These are phyloP conservation scores for Fomitopsis betulina DNA, from an alignment of 1,284 basidiomycete species.

Conservation along the genomic window DNA sequence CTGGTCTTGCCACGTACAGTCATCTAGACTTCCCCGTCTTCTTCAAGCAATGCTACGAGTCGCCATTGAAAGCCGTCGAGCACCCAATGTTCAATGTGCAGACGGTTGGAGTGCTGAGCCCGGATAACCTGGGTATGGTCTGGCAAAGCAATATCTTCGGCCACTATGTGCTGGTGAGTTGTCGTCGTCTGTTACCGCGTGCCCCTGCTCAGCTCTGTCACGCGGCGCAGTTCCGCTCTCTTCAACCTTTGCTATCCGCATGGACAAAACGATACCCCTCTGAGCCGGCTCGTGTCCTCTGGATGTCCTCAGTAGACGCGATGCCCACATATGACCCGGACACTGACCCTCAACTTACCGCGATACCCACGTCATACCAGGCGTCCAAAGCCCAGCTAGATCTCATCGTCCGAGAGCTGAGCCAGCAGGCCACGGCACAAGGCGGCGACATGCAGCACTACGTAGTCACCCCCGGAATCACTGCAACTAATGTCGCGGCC, in stretches of 20 bases:
- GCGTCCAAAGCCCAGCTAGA: conserved; percentile 81
- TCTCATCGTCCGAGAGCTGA: conserved; percentile 56
- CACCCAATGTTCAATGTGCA: conserved; percentile 63
- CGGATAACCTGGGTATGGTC: conserved; percentile 73
- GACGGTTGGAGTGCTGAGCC: conserved; percentile 52
- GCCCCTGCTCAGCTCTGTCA: neutral
- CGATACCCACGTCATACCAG: conserved; percentile 64
- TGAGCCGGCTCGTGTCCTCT: conserved; percentile 61
- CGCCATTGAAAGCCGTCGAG: conserved; percentile 48
- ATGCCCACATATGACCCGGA: conserved; percentile 50
- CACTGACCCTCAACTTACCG: conserved; percentile 78
- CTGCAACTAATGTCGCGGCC: conserved; percentile 47
- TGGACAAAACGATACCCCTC: conserved; percentile 20
- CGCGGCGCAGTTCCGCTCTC: conserved; percentile 47
- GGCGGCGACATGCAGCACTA: conserved; percentile 49
- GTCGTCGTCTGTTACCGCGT: neutral
- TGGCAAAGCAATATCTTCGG: conserved; percentile 89
- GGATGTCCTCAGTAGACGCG: conserved; percentile 77
- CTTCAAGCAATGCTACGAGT: conserved; percentile 46
- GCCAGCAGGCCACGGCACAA: neutral
- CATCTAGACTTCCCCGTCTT: conserved; percentile 51
- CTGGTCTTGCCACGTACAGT: conserved; percentile 68
- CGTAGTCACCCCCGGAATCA: conserved; percentile 71
- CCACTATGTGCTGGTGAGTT: conserved; percentile 75
- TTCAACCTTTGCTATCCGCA: conserved; percentile 45